Evolutionary conservation across 208 protist species (phyloP), one percentile per base, ranked within the genome.

Genomic region (Acanthamoeba culbertsoni): DNA sequence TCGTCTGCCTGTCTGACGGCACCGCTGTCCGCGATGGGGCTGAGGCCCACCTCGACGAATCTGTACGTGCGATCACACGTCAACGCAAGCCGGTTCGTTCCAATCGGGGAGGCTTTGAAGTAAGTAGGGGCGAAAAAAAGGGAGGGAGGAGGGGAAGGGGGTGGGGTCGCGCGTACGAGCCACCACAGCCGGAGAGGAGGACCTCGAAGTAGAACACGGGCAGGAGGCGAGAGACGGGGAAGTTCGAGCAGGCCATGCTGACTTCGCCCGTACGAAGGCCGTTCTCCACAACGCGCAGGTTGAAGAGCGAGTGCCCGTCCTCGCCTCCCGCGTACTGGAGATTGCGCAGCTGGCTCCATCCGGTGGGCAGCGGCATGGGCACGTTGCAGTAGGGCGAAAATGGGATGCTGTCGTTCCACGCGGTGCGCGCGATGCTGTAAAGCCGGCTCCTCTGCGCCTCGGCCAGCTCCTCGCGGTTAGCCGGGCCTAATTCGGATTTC

Each of bases 181-280:
- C 86, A 26, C 59, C 55, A 77, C 59, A 92, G n/a, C 45, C 43
- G 18, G 86, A 48, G n/a, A 92, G 28, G 14, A 73, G 42, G 10
- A 92, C 86, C 26, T 92, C 86, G 48, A 92, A 92, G 59, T 92
- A 92, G 42, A 77, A 92, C 37, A 92, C 10, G 63, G 86, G 86
- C 86, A 92, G 16, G 18, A 77, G 31, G 48, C 45, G 28, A 4
- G 55, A 43, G 45, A 92, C 37, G 46, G 86, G 45, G 26, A 77
- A 40, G 48, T 92, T 62, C 7, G 62, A 26, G 23, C 86, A 79
- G 59, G 62, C 86, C 28, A 23, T 8, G 62, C 59, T 59, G 20
- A 65, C 18, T 40, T 26, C 26, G n/a, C n/a, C 23, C 8, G 43
- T 35, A 31, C 71, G 71, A 12, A 89, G 18, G 14, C 33, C 53